Base-by-base conservation (phyloP, 1,139 yeast species). In the Suhomyces panamericanus region DNA sequence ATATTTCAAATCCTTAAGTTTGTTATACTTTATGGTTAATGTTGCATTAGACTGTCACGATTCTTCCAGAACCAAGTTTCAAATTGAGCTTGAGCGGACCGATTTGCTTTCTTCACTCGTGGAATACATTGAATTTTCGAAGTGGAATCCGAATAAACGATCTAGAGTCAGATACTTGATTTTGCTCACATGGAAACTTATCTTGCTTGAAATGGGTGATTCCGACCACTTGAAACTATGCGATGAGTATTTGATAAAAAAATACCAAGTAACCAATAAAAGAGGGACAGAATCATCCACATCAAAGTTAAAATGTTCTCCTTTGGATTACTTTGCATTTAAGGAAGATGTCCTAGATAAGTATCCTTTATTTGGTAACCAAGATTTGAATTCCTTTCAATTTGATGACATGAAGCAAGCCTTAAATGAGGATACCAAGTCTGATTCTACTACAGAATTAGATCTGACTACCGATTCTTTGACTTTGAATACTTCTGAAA, bases 291-390 rank as follows among this genome's bases (percentile, higher is more conserved):
- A 53, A 30, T 55, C 47, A 35, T 55, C 52, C 27, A 55, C 47
- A 34, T 58, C 49, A 41, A 63, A 62, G 42, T 63, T 81, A 38
- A 69, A 75, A 0, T 81, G 89, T 30, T 82, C 96, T 2, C 93
- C 96, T 0, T 65, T 89, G 29, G 96, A 89, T 54, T 90, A 87
- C 60, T 83, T 81, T 59, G 82, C 87, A 4, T 88, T 87, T 57
- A 74, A 89, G 49, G 87, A 85, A 49, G 96, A 89, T 52, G 64
- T 90, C 6, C 64, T 76, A 4, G 80, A 90, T 20, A 77, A 95
- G 51, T 90, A 82, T 58, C 97, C 98, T 0, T 67, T 87, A 4
- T 84, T 75, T 51, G 64, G 73, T 28, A 57, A 50, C 11, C 40
- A 49, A 7, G 43, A 44, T 11, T 41, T 47, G 31, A 53, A 45